Conservation (phyloP, 2,329 filamentous ascomycete genomes). For the Gnomoniopsis smithogilvyi region DNA sequence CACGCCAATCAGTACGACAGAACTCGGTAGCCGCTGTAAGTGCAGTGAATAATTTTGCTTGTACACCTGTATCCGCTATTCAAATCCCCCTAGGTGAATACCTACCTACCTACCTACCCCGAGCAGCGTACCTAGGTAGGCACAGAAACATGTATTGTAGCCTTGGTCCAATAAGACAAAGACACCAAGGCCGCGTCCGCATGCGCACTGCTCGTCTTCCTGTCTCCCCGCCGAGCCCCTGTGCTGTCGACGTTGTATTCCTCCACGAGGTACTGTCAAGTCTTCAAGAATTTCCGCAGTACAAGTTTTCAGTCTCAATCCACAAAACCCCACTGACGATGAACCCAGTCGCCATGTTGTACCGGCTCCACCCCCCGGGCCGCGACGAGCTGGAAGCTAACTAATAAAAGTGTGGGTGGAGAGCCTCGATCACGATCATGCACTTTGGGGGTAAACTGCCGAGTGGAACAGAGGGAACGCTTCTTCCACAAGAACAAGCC, state of each 20-base stretch:
- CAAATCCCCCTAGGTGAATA: too few species aligned
- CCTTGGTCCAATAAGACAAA: too few species aligned
- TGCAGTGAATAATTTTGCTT: too few species aligned
- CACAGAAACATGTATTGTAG: too few species aligned
- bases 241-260: neutral
- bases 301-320: neutral
- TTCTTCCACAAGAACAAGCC: too few species aligned
- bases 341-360: slow-evolving; percentile 15
- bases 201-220: slow-evolving; percentile 14
- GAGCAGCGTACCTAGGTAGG: too few species aligned
- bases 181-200: slow-evolving; percentile 7
- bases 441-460: neutral
- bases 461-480: neutral
- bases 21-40: too few species aligned
- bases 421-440: neutral
- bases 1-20: too few species aligned
- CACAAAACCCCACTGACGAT: slow-evolving; percentile 1
- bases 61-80: too few species aligned
- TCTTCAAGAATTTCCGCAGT: neutral
- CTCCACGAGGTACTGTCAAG: too few species aligned
- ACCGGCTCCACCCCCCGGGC: neutral
- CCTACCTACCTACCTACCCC: too few species aligned
- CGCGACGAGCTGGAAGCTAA: neutral
- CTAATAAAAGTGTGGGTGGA: too few species aligned
- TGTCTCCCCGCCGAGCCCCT: slow-evolving; percentile 12